phyloP scores from a whole-genome alignment of 139 green algal species.

The Trebouxia sp. region DNA sequence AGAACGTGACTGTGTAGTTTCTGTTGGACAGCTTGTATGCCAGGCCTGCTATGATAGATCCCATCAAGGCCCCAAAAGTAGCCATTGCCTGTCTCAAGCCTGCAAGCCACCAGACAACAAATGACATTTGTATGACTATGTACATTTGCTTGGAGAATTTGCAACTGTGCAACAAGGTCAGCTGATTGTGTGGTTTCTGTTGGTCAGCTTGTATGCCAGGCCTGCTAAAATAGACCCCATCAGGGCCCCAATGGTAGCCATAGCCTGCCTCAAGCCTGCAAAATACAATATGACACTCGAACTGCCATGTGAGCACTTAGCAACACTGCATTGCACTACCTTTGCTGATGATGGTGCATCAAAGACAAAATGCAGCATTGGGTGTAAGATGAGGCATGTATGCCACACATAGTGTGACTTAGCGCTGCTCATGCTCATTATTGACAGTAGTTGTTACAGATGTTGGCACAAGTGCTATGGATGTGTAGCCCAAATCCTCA shows the following conservation, averaged over 20 bases:
- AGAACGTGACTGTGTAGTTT: constrained; percentile 76
- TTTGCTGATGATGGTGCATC: too few species aligned
- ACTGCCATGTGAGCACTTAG: too few species aligned
- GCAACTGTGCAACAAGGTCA: constrained; percentile 67
- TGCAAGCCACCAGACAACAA: constrained; percentile 25
- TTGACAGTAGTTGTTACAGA: too few species aligned
- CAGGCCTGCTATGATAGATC: constrained; percentile 51
- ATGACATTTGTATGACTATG: constrained; percentile 30
- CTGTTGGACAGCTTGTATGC: constrained; percentile 45
- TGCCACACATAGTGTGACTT: too few species aligned
- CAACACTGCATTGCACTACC: too few species aligned
- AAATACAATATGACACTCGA: background rate
- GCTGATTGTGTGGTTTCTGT: constrained; percentile 69
- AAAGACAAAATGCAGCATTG: too few species aligned
- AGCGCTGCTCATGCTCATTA: too few species aligned
- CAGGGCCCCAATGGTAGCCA: constrained; percentile 74
- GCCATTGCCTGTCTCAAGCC: constrained; percentile 73
- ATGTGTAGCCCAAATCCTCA: too few species aligned
- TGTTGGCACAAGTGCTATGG: too few species aligned
- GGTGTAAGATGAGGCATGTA: too few species aligned
- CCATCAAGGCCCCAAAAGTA: constrained; percentile 74
- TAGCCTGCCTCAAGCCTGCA: constrained; percentile 72
- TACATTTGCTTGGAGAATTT: constrained; percentile 42
- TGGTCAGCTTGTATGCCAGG: constrained; percentile 40
- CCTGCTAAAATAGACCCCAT: constrained; percentile 59